Base-by-base conservation (phyloP, 2,329 filamentous ascomycete species). In the Claviceps lovelessii region DNA sequence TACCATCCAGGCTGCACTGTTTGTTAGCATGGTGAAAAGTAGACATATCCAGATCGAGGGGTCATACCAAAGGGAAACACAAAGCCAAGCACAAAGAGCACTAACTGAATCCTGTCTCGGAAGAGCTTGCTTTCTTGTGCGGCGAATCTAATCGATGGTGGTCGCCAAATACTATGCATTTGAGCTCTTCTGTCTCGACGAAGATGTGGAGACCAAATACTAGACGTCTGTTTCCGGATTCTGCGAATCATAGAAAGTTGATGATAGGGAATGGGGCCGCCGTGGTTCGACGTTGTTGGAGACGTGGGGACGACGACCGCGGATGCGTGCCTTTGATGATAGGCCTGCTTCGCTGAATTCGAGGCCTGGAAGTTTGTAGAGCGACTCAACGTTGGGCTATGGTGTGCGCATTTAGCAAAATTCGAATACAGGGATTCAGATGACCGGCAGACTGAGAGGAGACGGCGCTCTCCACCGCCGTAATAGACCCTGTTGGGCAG, bases 51-150 rank as follows among this genome's bases (percentile, higher is more conserved):
- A 33, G 31, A 33, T n/a, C 19, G 6, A 10, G 35, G 33, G 28
- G 28, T 68, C 80, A 69, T 71, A 85, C 82, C 75, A 57, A 89
- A 76, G 6, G 88, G 89, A 63, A 89, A 81, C 49, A 91, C 72
- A 63, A 94, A 94, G 29, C 89, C 89, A 49, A 85, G 46, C 54
- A 83, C 80, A 69, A 94, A 94, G 51, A 88, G 72, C 53, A 85
- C 73, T 35, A 91, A 77, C 67, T 94, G 89, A 49, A 82, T 71
- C 63, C 90, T 90, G 58, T 86, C 79, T 58, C 79, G 78, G 52
- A 83, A 83, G 58, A 85, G 75, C 4, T 80, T 64, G 17, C 78
- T 76, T 41, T 78, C 79, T 44, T 82, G 80, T 3, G 78, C 70
- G 10, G 78, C 78, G 69, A 83, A 86, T 57, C 82, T 80, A 28